Percentiles rank a stretch among this genome's conserved stretches.
Conservation (phyloP, 2,329 filamentous ascomycete genomes). For the Didymella arachidicola region DNA sequence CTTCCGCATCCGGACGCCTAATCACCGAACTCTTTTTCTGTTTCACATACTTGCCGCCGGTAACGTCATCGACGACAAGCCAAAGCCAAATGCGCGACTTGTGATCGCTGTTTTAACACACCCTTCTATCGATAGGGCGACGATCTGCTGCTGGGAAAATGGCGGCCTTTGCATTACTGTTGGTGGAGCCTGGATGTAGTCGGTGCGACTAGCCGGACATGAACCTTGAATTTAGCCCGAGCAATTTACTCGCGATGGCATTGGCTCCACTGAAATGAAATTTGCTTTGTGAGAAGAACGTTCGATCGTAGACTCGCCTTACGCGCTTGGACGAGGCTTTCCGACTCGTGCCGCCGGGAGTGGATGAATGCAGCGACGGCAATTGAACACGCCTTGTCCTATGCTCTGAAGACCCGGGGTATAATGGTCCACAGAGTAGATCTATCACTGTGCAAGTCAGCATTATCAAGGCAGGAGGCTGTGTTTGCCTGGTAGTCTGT, state of each 20-base stretch:
- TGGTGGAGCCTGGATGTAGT: conserved; percentile 22
- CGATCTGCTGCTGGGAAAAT: conserved; percentile 19
- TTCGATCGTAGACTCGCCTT: conserved; percentile 17
- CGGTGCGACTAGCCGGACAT: conserved; percentile 27
- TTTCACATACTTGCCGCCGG: conserved; percentile 27
- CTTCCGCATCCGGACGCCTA: conserved; percentile 21
- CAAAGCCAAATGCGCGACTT: conserved; percentile 15
- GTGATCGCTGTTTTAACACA: conserved; percentile 19
- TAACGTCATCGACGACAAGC: conserved; percentile 27
- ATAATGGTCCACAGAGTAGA: neutral
- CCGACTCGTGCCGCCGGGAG: conserved; percentile 13
- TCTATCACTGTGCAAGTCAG: neutral
- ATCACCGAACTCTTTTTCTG: conserved; percentile 21
- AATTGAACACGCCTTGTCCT: conserved; percentile 8
- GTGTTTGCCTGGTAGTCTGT: neutral
- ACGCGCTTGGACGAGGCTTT: conserved; percentile 14
- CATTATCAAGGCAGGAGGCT: neutral
- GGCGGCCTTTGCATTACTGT: conserved; percentile 14
- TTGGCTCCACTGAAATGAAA: conserved; percentile 23
- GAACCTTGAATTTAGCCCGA: conserved; percentile 22
- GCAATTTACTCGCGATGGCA: conserved; percentile 17
- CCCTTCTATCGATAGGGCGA: conserved; percentile 26
- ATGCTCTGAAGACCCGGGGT: conserved; percentile 4
- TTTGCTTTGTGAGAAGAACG: conserved; percentile 22
- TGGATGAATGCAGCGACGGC: conserved; percentile 14